Percentiles rank a stretch among this genome's conserved stretches.
Conservation (phyloP, 139 green algal species). For the Chlamydomonas incerta region DNA sequence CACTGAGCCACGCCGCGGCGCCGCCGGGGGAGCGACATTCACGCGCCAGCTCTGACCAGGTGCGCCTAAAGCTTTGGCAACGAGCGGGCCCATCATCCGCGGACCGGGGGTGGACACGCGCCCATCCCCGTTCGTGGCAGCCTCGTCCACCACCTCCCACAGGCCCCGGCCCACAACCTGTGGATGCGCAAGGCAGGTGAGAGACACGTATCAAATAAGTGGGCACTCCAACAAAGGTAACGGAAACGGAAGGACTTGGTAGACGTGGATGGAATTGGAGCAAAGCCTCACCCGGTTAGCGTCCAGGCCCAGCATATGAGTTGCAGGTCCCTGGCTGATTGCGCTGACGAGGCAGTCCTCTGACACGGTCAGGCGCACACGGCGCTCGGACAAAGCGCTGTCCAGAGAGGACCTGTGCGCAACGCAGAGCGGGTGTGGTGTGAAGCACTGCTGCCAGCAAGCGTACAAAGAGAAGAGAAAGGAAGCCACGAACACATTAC, state of each 20-base stretch:
- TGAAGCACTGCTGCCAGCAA: not conserved
- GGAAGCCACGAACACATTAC: too few species aligned
- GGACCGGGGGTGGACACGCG: too few species aligned
- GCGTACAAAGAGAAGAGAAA: not conserved
- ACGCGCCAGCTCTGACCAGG: too few species aligned
- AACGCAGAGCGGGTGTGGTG: not conserved
- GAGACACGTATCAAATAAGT: not conserved
- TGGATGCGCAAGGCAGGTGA: too few species aligned
- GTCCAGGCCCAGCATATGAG: not conserved
- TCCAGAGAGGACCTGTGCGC: not conserved
- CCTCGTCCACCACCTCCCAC: too few species aligned
- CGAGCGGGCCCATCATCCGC: too few species aligned
- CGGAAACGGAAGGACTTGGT: too few species aligned
- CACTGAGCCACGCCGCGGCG: not conserved
- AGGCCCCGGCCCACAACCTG: too few species aligned
- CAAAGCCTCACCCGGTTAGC: not conserved
- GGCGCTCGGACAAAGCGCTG: not conserved
- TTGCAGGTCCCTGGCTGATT: not conserved
- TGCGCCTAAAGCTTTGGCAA: too few species aligned
- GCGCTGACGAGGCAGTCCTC: not conserved
- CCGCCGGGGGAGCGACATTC: too few species aligned
- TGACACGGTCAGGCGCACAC: not conserved
- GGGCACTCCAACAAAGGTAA: too few species aligned
- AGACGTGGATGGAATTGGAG: not conserved
- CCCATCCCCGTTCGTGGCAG: too few species aligned